Evolutionary conservation across 257 asterid genomes (phyloP), one percentile per base, ranked within the genome.

Genomic region (Knoxia roxburghii): DNA sequence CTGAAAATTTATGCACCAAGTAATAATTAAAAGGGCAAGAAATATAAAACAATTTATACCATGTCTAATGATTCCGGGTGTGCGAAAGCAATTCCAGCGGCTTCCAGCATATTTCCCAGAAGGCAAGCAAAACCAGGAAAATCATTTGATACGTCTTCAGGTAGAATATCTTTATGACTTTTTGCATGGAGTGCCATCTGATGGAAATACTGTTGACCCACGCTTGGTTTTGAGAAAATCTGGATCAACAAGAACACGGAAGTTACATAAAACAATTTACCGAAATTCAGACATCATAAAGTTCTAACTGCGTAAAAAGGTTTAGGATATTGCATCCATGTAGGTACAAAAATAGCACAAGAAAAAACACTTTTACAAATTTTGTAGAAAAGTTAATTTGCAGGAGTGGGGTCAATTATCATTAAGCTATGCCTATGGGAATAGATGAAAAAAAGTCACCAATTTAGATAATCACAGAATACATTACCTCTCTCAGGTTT

Each of bases 81-180:
- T 39, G 82, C 62, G 69, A 94, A 76, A 68, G 93, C 80, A 68
- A 78, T 77, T 66, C 79, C 85, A 59, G 96, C 96, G 82, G 85
- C 95, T 79, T 94, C 97, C 83, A 90, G 73, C 58, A 94, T 75
- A 76, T 94, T 94, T 66, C 92, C 96, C 57, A 94, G 82, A 69
- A 90, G 88, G 82, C 95, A 86, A 71, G 97, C 97, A 78, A 84
- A 79, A 67, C 90, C 83, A 73, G 99, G 99, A 75, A 82, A 80
- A 72, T 94, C 96, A 65, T 70, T 78, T 68, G 95, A 83, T 78
- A 82, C 65, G 79, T 87, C 96, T 80, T 79, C 76, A 67, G 95
- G 89, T 55, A 87, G 83, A 76, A 85, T 77, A 78, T 74, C 83
- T 63, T 71, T 37, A 70, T 78, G 84, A 79, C 82, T 91, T 77